Conservation (phyloP, 129 eudicot species). For the Sambucus nigra region DNA sequence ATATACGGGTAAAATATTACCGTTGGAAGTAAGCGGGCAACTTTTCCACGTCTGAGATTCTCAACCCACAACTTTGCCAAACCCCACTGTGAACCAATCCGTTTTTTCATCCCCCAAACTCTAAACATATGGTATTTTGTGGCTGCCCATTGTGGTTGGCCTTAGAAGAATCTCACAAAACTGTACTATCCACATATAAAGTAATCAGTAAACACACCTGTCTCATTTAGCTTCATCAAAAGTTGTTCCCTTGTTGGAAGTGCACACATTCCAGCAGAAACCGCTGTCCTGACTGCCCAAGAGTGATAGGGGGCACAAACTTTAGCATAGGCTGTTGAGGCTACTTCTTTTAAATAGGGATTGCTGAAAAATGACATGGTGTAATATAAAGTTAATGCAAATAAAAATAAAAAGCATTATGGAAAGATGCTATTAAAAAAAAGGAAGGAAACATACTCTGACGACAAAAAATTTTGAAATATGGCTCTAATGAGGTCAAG, state of each 20-base stretch:
- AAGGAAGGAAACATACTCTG: constrained; percentile 47
- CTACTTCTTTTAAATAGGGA: constrained; percentile 68
- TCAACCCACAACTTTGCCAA: too few species aligned
- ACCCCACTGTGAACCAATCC: too few species aligned
- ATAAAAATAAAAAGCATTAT: too few species aligned
- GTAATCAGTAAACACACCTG: constrained; percentile 29
- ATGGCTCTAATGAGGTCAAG: constrained; percentile 78
- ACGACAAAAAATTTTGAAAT: constrained; percentile 61
- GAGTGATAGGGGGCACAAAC: constrained; percentile 94
- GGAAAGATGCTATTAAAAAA: not conserved
- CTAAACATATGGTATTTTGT: too few species aligned
- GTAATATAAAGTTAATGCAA: not conserved
- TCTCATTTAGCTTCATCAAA: constrained; percentile 61
- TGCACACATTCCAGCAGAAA: constrained; percentile 90
- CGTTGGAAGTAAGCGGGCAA: too few species aligned
- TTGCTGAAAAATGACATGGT: constrained; percentile 29
- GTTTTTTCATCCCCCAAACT: too few species aligned
- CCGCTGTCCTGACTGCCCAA: constrained; percentile 97
- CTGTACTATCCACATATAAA: not conserved
- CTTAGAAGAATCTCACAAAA: too few species aligned
- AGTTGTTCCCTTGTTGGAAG: constrained; percentile 92
- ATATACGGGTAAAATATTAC: too few species aligned
- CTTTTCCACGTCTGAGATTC: too few species aligned
- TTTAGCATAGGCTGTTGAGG: constrained; percentile 67
- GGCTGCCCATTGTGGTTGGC: too few species aligned